These are phyloP conservation scores for Colletotrichum sp. DNA, from an alignment of 2,329 filamentous ascomycete genomes.

Conservation along the genomic window DNA sequence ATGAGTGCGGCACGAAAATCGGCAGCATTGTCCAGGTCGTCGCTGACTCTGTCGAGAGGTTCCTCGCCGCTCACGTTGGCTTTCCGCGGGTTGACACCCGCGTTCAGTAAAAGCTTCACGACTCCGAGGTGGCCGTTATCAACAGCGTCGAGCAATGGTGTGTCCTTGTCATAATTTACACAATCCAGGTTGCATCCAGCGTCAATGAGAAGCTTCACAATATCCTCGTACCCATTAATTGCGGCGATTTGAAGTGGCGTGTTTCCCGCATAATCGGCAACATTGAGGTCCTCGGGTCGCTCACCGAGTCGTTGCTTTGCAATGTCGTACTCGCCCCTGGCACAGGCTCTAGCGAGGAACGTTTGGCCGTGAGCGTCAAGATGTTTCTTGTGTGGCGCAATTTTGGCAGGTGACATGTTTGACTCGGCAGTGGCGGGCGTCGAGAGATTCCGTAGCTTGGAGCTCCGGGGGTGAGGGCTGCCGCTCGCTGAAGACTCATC, in stretches of 20 bases:
- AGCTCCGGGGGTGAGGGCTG: conserved; percentile 63
- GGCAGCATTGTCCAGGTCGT: conserved; percentile 77
- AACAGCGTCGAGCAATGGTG: conserved; percentile 92
- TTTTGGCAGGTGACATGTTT: conserved; percentile 70
- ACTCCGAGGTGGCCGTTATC: conserved; percentile 94
- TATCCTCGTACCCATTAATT: conserved; percentile 83
- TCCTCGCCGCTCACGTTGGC: conserved; percentile 93
- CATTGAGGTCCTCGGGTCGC: conserved; percentile 85
- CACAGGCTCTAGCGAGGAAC: conserved; percentile 86
- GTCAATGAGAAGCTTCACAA: conserved; percentile 85
- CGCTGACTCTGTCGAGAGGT: conserved; percentile 81
- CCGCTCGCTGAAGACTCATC: conserved; percentile 69
- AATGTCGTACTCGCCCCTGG: conserved; percentile 79
- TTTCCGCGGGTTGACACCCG: conserved; percentile 89
- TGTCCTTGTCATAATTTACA: conserved; percentile 83
- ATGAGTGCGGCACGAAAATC: conserved; percentile 76
- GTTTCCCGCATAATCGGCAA: conserved; percentile 94
- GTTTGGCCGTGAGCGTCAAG: conserved; percentile 94
- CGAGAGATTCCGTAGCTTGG: conserved; percentile 60
- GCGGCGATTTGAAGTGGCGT: conserved; percentile 93
- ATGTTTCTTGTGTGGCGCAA: conserved; percentile 80
- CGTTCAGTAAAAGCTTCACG: conserved; percentile 80
- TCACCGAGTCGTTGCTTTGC: conserved; percentile 79
- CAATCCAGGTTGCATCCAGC: conserved; percentile 86
- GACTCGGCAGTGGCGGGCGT: conserved; percentile 63